Evolutionary conservation across 352 stramenopile species (phyloP).

Genomic region (Globisporangium acanthophoron): DNA sequence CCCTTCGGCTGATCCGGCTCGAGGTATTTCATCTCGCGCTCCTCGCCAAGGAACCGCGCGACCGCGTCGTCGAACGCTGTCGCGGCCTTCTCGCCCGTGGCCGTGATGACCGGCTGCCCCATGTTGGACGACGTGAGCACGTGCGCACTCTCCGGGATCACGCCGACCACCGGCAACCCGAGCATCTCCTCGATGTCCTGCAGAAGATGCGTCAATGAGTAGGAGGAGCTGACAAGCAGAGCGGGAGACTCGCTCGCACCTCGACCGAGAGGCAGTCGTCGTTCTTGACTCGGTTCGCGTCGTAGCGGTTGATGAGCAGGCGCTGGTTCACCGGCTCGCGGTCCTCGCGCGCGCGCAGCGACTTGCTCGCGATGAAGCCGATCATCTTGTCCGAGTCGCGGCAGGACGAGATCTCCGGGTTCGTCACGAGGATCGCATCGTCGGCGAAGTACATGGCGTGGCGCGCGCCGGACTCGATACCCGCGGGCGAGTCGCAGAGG

Average conservation of each 20-base stretch:
- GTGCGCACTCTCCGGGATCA: constrained; percentile 88
- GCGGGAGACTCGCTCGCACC: constrained; percentile 16
- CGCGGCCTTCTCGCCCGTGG: constrained; percentile 61
- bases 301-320: constrained; percentile 90
- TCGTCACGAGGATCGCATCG: constrained; percentile 92
- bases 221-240: no score
- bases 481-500: constrained; percentile 86
- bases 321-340: constrained; percentile 72
- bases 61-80: constrained; percentile 88
- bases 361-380: constrained; percentile 90
- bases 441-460: constrained; percentile 93
- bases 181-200: constrained; percentile 92
- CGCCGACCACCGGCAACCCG: constrained; percentile 83
- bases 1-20: constrained; percentile 77
- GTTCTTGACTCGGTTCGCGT: constrained; percentile 83
- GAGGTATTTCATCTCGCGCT: constrained; percentile 85
- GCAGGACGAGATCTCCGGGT: constrained; percentile 90
- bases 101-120: constrained; percentile 88
- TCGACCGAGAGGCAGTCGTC: constrained; percentile 88
- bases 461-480: constrained; percentile 86
- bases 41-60: constrained; percentile 85
- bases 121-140: constrained; percentile 93
- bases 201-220: background rate
- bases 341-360: constrained; percentile 73
- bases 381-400: constrained; percentile 96